Base-by-base conservation (phyloP, 1,284 basidiomycete genomes). In the Papiliotrema nemorosa region DNA sequence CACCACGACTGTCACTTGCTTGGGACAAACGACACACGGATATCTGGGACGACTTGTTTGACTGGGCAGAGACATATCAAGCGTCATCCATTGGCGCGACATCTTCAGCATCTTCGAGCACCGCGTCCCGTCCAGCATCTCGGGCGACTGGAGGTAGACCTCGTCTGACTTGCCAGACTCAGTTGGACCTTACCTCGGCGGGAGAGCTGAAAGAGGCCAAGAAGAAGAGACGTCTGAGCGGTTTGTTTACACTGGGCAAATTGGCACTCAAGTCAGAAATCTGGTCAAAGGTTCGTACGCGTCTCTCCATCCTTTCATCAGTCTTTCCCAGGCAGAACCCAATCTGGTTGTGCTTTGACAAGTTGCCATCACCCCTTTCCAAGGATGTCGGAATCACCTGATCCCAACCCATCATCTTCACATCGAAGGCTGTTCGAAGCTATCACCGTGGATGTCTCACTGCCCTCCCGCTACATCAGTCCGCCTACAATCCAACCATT, bases 21-120 rank as follows among this genome's bases (percentile, higher is more conserved):
- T 33, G 10, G 5, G 29, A 26, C 34, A 16, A 2, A 7, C 14
- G 34, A 14, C 38, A 38, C 21, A 16, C 34, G 4, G 31, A 21
- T 14, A 24, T 47, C 31, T 47, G 45, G 45, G 45, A 47, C 47
- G 47, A 48, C 21, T 33, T 40, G 37, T 48, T 48, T 20, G 36
- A 48, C 22, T 48, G n/a, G 14, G 36, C 36, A 14, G 36, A 39
- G 27, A 37, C 16, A 21, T 47, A 27, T n/a, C n/a, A n/a, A n/a
- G n/a, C n/a, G n/a, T n/a, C n/a, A n/a, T n/a, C n/a, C n/a, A n/a
- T n/a, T 22, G 27, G 31, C n/a, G 3, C n/a, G 24, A 16, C 14
- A 44, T 10, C 14, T n/a, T 16, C 26, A 13, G 24, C 12, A 10
- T 21, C n/a, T 13, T 27, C 27, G 5, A 6, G n/a, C 14, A 26